A percentile compares a stretch with the other conserved stretches of the same genome.
These are phyloP conservation scores for Termitomyces titanicus DNA, from an alignment of 768 basidiomycete genomes.

Conservation along the genomic window DNA sequence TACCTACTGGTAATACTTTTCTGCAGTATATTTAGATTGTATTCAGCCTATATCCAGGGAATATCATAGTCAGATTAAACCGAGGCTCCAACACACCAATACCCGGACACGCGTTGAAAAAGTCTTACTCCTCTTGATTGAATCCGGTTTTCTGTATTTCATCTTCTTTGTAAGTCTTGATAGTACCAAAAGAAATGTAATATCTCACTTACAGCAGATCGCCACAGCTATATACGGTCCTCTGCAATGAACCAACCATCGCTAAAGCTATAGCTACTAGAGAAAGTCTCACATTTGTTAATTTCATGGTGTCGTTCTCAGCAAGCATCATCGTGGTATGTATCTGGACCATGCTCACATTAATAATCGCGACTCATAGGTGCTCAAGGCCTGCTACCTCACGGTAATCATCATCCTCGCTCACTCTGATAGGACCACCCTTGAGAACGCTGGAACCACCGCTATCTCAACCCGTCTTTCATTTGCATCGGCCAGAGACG, in stretches of 20 bases:
- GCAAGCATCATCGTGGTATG: constrained; percentile 8
- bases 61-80: neutral
- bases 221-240: constrained; percentile 1
- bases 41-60: neutral
- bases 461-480: neutral
- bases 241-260: constrained; percentile 5
- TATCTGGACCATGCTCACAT: neutral
- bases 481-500: neutral
- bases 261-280: neutral
- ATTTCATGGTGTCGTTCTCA: constrained; percentile 6
- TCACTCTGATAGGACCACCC: neutral
- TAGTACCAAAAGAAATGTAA: too few species aligned
- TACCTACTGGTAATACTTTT: constrained; percentile 2
- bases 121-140: constrained; percentile 2
- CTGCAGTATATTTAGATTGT: neutral
- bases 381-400: constrained; percentile 4
- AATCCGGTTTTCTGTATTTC: constrained; percentile 11
- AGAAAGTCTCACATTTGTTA: constrained; percentile 3
- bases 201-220: neutral
- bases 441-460: neutral
- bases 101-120: constrained; percentile 2
- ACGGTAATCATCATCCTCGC: constrained; percentile 8
- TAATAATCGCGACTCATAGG: neutral
- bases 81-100: neutral
- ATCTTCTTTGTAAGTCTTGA: constrained; percentile 5